Evolutionary conservation across 139 green algal genomes (phyloP).

Genomic region (Desmodesmus armatus): DNA sequence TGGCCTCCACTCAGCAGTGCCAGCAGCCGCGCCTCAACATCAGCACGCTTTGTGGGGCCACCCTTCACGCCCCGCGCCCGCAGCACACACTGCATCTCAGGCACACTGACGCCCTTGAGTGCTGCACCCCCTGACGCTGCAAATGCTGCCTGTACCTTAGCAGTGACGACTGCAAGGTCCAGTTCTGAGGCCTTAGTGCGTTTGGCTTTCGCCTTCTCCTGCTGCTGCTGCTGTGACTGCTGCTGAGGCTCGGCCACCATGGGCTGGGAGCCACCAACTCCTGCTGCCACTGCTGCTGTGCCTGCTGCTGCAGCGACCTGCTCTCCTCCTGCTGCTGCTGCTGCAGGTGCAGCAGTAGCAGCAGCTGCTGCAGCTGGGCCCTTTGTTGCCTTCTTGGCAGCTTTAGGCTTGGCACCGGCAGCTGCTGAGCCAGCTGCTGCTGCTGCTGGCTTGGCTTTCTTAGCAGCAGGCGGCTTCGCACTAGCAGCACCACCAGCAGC

Average conservation of each 20-base stretch:
- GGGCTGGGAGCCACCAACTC: too few species aligned
- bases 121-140: constrained; percentile 3
- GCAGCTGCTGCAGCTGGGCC: constrained; percentile 8
- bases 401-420: constrained; percentile 9
- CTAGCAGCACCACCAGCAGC: background rate
- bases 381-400: constrained; percentile 17
- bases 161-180: constrained; percentile 19
- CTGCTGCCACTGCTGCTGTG: background rate
- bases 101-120: constrained; percentile 26
- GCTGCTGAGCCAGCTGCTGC: too few species aligned
- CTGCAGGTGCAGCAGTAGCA: constrained; percentile 4
- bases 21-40: constrained; percentile 30
- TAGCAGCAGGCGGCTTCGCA: background rate
- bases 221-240: constrained; percentile 4
- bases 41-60: background rate
- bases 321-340: background rate
- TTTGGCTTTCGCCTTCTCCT: background rate
- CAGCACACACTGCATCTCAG: constrained; percentile 29
- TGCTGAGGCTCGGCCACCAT: background rate
- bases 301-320: background rate
- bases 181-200: constrained; percentile 37
- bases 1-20: background rate
- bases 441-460: constrained; percentile 9
- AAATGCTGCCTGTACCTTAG: constrained; percentile 35
- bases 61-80: background rate